Base-by-base conservation (phyloP, 257 asterid genomes). In the Orobanche coerulescens region DNA sequence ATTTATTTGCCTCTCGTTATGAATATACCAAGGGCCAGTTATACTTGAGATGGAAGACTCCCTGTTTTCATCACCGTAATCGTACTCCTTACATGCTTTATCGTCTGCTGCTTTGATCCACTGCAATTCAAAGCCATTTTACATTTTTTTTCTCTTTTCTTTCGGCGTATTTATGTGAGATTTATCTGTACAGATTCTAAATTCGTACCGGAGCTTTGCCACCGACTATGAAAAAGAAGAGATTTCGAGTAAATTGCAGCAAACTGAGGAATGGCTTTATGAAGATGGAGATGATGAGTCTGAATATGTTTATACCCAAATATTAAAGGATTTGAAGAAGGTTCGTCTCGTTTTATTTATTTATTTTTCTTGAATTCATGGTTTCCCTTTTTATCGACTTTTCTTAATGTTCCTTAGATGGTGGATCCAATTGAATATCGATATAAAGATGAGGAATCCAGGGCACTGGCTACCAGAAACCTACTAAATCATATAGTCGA, bases 221-320 rank as follows among this genome's bases (percentile, higher is more conserved):
- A 80, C 85, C 6, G 92, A 86, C 68, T 59, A 71, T 63, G 99
- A 93, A 57, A 85, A 80, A 54, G 94, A 85, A 48, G 80, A 74
- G 37, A 84, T 93, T 64, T 82, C 88, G 40, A 73, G 64, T 76
- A 75, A 72, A 70, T 80, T 93, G 73, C 97, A 84, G 59, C 85
- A 73, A 70, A 84, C 90, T 12, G 99, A 93, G 76, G 94, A 86
- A 22, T 93, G 99, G 99, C 95, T 93, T 34, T 93, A 93, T 69
- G 96, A 84, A 61, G 97, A 84, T 34, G 99, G 99, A 59, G 94
- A 86, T 58, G 96, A 89, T 64, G 99, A 93, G 79, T 67, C 99
- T 71, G 95, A 86, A 74, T 23, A 75, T 67, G 87, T 84, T 31
- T 93, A 93, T 66, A 13, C 88, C 3, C 61, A 77, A 73, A 86